Percentiles rank a stretch among this genome's conserved stretches.
Evolutionary conservation across 331 rosid species (phyloP).

Genomic region (Acacia pycnantha): DNA sequence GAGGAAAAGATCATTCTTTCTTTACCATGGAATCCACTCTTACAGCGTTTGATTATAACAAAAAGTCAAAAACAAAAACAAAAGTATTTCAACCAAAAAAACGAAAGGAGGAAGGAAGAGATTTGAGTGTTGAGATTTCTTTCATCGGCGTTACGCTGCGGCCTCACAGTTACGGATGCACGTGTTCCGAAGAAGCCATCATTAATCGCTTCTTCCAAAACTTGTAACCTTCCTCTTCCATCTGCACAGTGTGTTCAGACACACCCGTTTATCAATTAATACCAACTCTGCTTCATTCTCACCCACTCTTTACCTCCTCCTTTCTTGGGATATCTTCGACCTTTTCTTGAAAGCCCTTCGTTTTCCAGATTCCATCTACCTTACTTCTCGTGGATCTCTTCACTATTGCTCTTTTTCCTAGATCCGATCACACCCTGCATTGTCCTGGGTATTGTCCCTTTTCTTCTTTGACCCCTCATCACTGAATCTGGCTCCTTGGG

Average conservation of each 20-base stretch:
- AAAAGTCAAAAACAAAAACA: no score
- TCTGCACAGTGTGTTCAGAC: not conserved
- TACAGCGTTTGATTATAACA: not conserved
- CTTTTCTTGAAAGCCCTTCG: not conserved
- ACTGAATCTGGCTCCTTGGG: not conserved
- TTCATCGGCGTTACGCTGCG: not conserved
- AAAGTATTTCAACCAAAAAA: not conserved
- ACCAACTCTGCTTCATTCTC: not conserved
- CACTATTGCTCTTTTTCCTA: not conserved
- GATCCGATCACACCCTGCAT: conserved; percentile 19
- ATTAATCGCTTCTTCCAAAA: conserved; percentile 1
- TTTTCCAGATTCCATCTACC: not conserved
- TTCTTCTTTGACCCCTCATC: not conserved
- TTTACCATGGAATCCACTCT: not conserved
- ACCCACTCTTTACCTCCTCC: not conserved
- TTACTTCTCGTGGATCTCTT: not conserved
- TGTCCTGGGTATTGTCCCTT: not conserved
- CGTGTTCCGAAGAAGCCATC: not conserved
- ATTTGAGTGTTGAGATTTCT: not conserved
- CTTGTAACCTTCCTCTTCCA: not conserved
- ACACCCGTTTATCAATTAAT: not conserved
- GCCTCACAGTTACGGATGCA: not conserved
- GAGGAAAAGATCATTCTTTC: not conserved
- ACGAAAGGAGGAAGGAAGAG: not conserved
- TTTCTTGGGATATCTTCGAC: not conserved